phyloP scores from a whole-genome alignment of 805 yeast species.

The Kodamaea fukazawae region DNA sequence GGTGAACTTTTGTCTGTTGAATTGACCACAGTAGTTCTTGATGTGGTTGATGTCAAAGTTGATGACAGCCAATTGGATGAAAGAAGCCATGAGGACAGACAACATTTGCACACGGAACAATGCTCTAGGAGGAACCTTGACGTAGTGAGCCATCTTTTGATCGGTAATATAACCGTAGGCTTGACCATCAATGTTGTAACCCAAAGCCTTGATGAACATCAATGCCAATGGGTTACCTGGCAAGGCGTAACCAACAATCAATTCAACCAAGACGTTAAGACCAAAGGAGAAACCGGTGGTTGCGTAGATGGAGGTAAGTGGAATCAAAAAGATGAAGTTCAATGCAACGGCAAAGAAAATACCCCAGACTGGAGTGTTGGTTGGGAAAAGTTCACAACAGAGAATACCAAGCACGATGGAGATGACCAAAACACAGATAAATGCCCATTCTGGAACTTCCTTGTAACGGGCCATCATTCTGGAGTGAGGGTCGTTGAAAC shows the following conservation, averaged over 20 bases:
- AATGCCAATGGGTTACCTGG: constrained; percentile 37
- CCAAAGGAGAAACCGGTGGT: constrained; percentile 33
- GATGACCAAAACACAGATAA: constrained; percentile 23
- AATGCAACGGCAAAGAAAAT: constrained; percentile 33
- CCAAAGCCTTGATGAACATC: constrained; percentile 55
- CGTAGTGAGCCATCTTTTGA: constrained; percentile 63
- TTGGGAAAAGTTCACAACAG: constrained; percentile 29
- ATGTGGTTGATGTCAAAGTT: constrained; percentile 19
- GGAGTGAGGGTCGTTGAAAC: constrained; percentile 31
- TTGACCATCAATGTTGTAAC: constrained; percentile 56
- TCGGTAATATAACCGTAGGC: constrained; percentile 54
- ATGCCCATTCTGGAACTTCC: constrained; percentile 37
- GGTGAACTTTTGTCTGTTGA: constrained; percentile 25
- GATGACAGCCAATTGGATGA: constrained; percentile 23
- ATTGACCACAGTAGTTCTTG: constrained; percentile 19
- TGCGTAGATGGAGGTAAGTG: constrained; percentile 27
- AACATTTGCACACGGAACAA: constrained; percentile 43
- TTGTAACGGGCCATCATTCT: constrained; percentile 31
- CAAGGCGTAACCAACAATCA: constrained; percentile 36
- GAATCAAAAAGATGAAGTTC: constrained; percentile 32
- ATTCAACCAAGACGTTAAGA: constrained; percentile 36
- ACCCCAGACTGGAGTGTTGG: constrained; percentile 37
- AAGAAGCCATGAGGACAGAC: constrained; percentile 19
- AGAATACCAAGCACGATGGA: constrained; percentile 31
- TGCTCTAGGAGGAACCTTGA: constrained; percentile 61